Evolutionary conservation across 805 yeast genomes (phyloP), one percentile per base, ranked within the genome.

Genomic region (Vanderwaltozyma yarrowii): DNA sequence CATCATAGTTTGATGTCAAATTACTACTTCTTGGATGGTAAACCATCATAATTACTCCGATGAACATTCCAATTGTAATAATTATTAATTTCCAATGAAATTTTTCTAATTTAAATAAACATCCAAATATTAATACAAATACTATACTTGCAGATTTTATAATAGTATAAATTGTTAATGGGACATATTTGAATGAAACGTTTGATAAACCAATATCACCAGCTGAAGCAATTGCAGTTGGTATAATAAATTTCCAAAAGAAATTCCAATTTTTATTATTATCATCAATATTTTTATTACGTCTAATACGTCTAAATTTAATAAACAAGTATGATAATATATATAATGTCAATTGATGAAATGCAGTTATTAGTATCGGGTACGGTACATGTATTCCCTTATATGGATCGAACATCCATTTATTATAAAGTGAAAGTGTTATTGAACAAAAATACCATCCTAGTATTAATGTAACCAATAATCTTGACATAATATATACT

Each of bases 141-240:
- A 87, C 80, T 35, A 92, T 70, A 12, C 88, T 75, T 5, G 89
- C 77, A 0, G 96, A 82, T 56, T 92, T 92, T 42, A 92, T 76
- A 86, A 89, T 87, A 10, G 97, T 89, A 60, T 88, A 92, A 32
- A 88, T 72, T 16, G 88, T 76, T 45, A 92, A 67, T 1, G 95
- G 74, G 33, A 92, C 82, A 53, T 74, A 78, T 45, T 80, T 69
- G 50, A 88, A 74, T 20, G 95, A 81, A 25, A 80, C 76, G 59
- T 92, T 92, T 20, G 95, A 89, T 45, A 87, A 69, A 2, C 98
- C 97, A 46, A 92, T 88, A 60, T 92, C 98, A 15, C 94, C 89
- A 3, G 94, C 86, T 2, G 88, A 74, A 0, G 96, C 94, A 14
- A 84, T 33, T 0, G 95, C 80, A 53, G 96, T 87, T 0, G 96